Conservation (phyloP, 2,329 filamentous ascomycete species). For the Coleophoma eucalyptorum region DNA sequence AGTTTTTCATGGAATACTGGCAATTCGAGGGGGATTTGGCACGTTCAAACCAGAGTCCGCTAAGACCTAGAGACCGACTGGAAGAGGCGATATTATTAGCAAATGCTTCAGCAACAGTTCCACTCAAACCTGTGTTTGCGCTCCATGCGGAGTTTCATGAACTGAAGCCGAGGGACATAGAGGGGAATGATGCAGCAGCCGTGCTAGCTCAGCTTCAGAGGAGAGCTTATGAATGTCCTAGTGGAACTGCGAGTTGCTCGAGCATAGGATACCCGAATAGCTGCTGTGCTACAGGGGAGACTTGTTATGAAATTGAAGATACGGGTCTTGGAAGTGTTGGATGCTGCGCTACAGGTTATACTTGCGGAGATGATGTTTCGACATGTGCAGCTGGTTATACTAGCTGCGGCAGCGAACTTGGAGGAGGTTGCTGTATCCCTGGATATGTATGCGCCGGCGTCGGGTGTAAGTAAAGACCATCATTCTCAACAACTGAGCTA, state of each 20-base stretch:
- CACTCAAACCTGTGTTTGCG: conserved; percentile 48
- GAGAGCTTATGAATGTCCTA: conserved; percentile 63
- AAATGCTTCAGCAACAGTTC: conserved; percentile 19
- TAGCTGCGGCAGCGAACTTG: conserved; percentile 59
- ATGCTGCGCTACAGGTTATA: conserved; percentile 66
- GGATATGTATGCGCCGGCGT: conserved; percentile 66
- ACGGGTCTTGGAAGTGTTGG: conserved; percentile 64
- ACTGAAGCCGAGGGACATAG: conserved; percentile 9
- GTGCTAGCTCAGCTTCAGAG: conserved; percentile 45
- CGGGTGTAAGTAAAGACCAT: conserved; percentile 54
- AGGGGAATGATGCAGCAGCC: conserved; percentile 21
- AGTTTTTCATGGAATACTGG: conserved; percentile 68
- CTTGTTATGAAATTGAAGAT: conserved; percentile 62
- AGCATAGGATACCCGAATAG: conserved; percentile 63
- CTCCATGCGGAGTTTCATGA: conserved; percentile 33
- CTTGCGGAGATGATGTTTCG: conserved; percentile 60
- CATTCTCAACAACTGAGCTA: neutral
- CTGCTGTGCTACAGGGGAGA: conserved; percentile 66
- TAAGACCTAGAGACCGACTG: conserved; percentile 13
- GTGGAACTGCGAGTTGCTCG: conserved; percentile 61
- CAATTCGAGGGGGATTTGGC: conserved; percentile 23
- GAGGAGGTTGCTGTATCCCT: conserved; percentile 73
- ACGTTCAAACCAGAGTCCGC: conserved; percentile 2
- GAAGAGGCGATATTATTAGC: conserved; percentile 14
- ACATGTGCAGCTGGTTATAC: conserved; percentile 59